A percentile compares a stretch with the other conserved stretches of the same genome.
phyloP scores from a whole-genome alignment of 2,329 filamentous ascomycete species.

The Calonectria pteridis region DNA sequence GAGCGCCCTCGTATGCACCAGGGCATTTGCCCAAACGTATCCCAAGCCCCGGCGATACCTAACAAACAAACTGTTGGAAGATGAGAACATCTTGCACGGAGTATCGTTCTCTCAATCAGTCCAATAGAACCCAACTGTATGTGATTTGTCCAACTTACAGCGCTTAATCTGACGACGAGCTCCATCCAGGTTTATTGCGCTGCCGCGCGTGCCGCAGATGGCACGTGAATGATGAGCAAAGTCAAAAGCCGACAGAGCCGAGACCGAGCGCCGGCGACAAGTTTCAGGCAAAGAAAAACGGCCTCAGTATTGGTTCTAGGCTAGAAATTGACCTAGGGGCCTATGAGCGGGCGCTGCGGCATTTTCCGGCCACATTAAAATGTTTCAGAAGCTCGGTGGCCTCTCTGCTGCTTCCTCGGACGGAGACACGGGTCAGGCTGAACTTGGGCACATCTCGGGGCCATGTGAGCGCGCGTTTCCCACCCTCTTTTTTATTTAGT shows the following conservation, averaged over 20 bases:
- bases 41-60: too few relatives aligned
- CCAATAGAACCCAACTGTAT: too few relatives aligned
- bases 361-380: neutral
- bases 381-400: neutral
- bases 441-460: neutral
- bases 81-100: too few relatives aligned
- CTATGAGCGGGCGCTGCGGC: neutral
- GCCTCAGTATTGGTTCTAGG: too few relatives aligned
- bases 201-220: neutral
- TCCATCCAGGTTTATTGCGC: neutral
- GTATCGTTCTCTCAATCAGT: too few relatives aligned
- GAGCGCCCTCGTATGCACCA: too few relatives aligned
- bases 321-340: too few relatives aligned
- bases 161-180: neutral
- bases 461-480: neutral
- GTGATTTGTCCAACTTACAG: neutral
- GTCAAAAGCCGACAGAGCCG: neutral
- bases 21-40: too few relatives aligned
- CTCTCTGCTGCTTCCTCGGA: neutral
- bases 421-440: too few relatives aligned
- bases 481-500: neutral
- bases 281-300: neutral
- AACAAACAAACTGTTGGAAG: too few relatives aligned
- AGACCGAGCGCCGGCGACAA: too few relatives aligned
- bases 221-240: neutral